Evolutionary conservation across 2,329 filamentous ascomycete species (phyloP).

Genomic region (Fusarium globosum): DNA sequence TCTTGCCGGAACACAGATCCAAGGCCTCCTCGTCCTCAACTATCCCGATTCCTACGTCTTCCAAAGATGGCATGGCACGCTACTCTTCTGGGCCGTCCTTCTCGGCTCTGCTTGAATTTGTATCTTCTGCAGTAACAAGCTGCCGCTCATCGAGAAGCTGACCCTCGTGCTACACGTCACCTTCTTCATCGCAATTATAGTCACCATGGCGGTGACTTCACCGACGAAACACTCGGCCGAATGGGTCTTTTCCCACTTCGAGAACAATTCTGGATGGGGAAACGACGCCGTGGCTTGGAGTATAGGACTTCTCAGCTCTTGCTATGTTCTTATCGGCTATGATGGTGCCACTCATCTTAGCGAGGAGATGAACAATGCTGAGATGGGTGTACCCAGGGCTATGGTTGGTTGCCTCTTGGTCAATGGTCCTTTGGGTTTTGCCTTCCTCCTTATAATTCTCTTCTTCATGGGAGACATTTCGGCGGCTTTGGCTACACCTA

Average conservation of each 20-base stretch:
- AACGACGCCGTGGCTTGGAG: constrained; percentile 29
- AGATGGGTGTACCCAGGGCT: constrained; percentile 17
- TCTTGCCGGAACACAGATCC: constrained; percentile 29
- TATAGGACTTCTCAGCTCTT: constrained; percentile 36
- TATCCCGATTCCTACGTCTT: constrained; percentile 24
- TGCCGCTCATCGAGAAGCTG: constrained; percentile 30
- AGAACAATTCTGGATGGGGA: constrained; percentile 36
- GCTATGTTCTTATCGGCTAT: constrained; percentile 31
- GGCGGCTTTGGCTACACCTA: constrained; percentile 3
- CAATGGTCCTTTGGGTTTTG: constrained; percentile 26
- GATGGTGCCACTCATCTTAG: constrained; percentile 35
- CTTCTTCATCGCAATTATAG: constrained; percentile 22
- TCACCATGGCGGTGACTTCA: constrained; percentile 17
- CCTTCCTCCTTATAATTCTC: constrained; percentile 16
- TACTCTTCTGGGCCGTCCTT: constrained; percentile 30
- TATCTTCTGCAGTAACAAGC: constrained; percentile 20
- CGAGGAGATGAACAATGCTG: constrained; percentile 34
- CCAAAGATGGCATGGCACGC: constrained; percentile 33
- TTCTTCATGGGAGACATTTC: constrained; percentile 33
- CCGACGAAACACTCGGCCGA: constrained; percentile 21
- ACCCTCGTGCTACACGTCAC: background rate
- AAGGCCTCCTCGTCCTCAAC: constrained; percentile 33
- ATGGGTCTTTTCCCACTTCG: constrained; percentile 26
- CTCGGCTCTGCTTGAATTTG: background rate
- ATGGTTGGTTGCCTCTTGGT: constrained; percentile 28